Conservation (phyloP, 768 basidiomycete genomes). For the Suillus subaureus region DNA sequence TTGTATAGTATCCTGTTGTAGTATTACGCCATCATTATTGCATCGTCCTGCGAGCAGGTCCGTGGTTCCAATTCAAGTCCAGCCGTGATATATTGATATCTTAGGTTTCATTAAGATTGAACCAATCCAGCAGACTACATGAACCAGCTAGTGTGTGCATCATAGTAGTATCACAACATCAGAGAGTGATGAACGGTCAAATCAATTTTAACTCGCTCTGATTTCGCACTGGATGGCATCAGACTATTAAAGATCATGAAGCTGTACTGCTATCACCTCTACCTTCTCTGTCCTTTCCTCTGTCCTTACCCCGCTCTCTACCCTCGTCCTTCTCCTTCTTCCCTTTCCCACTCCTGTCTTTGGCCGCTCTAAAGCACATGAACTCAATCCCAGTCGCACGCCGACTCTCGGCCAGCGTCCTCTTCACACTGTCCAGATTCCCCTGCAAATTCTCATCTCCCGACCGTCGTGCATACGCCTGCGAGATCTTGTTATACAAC, state of each 20-base stretch:
- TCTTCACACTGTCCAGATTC: constrained; percentile 90
- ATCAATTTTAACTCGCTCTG: too few relatives aligned
- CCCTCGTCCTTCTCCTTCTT: not conserved
- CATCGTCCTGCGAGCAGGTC: not conserved
- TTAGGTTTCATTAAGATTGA: too few relatives aligned
- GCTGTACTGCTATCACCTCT: constrained; percentile 6
- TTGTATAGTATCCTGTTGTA: constrained; percentile 1
- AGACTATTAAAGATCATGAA: not conserved
- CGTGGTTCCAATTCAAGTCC: not conserved
- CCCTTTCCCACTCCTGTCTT: constrained; percentile 35
- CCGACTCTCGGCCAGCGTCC: constrained; percentile 83
- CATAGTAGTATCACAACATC: not conserved
- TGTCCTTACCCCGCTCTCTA: constrained; percentile 15
- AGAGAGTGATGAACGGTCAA: not conserved
- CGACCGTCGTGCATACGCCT: constrained; percentile 83
- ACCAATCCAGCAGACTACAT: not conserved
- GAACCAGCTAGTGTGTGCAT: not conserved
- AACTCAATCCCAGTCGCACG: constrained; percentile 94
- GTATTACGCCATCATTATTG: not conserved
- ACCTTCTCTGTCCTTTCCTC: constrained; percentile 12
- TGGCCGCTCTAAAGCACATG: constrained; percentile 85
- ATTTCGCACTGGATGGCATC: not conserved
- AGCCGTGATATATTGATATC: not conserved
- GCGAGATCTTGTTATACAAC: constrained; percentile 92
- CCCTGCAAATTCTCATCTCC: constrained; percentile 86